Percentiles rank a stretch among this genome's conserved stretches.
Conservation (phyloP, 2,329 filamentous ascomycete genomes). For the Drechslera avenae region DNA sequence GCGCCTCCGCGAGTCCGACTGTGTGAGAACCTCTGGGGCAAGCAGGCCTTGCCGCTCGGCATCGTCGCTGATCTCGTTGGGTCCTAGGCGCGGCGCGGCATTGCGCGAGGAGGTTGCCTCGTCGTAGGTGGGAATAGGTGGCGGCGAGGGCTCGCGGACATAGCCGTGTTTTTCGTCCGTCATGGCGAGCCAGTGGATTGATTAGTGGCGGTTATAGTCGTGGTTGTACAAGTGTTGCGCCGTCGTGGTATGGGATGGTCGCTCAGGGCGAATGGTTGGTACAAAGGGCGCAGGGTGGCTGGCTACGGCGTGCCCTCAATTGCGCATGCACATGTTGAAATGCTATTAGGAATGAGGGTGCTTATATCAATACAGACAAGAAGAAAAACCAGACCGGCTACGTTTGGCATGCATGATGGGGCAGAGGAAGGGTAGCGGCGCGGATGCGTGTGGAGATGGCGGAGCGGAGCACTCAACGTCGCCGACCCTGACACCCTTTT, state of each 20-base stretch:
- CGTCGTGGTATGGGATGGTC: slow-evolving; percentile 11
- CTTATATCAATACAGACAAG: slow-evolving; percentile 10
- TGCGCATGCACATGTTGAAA: slow-evolving; percentile 36
- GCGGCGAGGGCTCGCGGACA: slow-evolving; percentile 53
- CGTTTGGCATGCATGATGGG: slow-evolving; percentile 9
- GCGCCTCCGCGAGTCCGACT: slow-evolving; percentile 39
- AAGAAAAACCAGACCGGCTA: slow-evolving; percentile 8
- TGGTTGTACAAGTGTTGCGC: slow-evolving; percentile 11
- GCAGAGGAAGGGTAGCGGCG: slow-evolving; percentile 11
- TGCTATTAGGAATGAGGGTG: slow-evolving; percentile 22
- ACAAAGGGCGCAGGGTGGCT: slow-evolving; percentile 4
- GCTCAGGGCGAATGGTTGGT: slow-evolving; percentile 17
- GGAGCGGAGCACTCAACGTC: slow-evolving; percentile 22
- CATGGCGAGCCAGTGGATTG: slow-evolving; percentile 34
- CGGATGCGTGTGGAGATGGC: slow-evolving; percentile 23
- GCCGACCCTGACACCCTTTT: slow-evolving; percentile 14
- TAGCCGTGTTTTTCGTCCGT: slow-evolving; percentile 49
- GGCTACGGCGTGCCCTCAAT: slow-evolving; percentile 23
- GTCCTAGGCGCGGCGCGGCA: slow-evolving; percentile 56
- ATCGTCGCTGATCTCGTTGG: slow-evolving; percentile 69
- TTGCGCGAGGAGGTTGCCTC: slow-evolving; percentile 70
- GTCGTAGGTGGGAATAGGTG: slow-evolving; percentile 83
- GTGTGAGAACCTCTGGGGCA: slow-evolving; percentile 51
- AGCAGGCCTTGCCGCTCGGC: slow-evolving; percentile 80
- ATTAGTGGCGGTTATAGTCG: slow-evolving; percentile 18